Evolutionary conservation across 2,329 filamentous ascomycete genomes (phyloP), one percentile per base, ranked within the genome.

Genomic region (Elsinoe australis): DNA sequence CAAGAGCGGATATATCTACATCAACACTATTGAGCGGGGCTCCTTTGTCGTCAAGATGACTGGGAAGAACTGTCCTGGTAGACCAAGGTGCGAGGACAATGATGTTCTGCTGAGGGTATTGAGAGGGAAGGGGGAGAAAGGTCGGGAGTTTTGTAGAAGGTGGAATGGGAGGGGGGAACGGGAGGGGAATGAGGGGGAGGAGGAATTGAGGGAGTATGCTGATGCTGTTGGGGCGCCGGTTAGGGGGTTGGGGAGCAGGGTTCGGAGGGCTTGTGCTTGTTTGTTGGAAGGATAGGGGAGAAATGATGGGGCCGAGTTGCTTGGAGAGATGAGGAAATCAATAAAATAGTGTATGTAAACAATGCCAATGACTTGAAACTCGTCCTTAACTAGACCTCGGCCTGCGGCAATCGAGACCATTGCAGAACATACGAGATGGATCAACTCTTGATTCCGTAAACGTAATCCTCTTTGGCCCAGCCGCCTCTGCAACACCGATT

Each of bases 21-120:
- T 76, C 53, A 75, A 76, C 60, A 72, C 67, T 2, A 76, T 75
- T 50, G 73, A 76, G 60, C 61, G 72, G 4, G 73, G 73, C 39
- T 64, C 67, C 4, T 76, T 70, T 42, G 64, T 71, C 4, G 63
- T 76, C 8, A 75, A 73, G 63, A 52, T 52, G 51, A 49, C 33
- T 12, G 17, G 14, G 14, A 44, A 44, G 17, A 21, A 31, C 14
- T 56, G 54, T 21, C 49, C 47, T 9, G 49, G 45, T n/a, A 49
- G 51, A 2, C 47, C 54, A 6, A 50, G 52, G 15, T 56, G 54
- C 41, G 45, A 56, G 44, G 41, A 48, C 3, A n/a, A n/a, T n/a
- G 50, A 55, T 34, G 12, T 29, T 12, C 52, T 52, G 31, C 22
- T 52, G 14, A 47, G 36, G 21, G 51, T 52, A 7, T 41, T 55